These are phyloP conservation scores for Pulveroboletus ravenelii DNA, from an alignment of 768 basidiomycete species.

Conservation along the genomic window DNA sequence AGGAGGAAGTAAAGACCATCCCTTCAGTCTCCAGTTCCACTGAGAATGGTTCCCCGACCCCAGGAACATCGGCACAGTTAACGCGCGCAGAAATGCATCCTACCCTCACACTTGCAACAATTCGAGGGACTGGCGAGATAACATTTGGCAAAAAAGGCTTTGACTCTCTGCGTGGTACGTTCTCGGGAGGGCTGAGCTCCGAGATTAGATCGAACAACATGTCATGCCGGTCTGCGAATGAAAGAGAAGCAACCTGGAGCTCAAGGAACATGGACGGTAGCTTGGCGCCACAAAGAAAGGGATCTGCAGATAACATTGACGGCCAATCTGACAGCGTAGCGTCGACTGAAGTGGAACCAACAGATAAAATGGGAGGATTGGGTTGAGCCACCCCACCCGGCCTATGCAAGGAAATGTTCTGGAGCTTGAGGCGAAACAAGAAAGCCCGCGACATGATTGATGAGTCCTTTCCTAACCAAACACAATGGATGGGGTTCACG, in stretches of 20 bases:
- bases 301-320: constrained; percentile 37
- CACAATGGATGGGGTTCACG: constrained; percentile 41
- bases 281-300: constrained; percentile 45
- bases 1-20: constrained; percentile 38
- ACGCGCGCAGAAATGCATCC: constrained; percentile 50
- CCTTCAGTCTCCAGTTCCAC: constrained; percentile 58
- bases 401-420: constrained; percentile 44
- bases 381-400: constrained; percentile 31
- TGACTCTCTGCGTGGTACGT: constrained; percentile 2
- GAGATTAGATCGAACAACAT: constrained; percentile 39
- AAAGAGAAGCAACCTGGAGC: constrained; percentile 40
- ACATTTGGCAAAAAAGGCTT: constrained; percentile 26
- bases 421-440: constrained; percentile 39
- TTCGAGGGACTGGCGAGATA: constrained; percentile 44
- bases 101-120: constrained; percentile 44
- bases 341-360: constrained; percentile 31
- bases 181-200: constrained; percentile 16
- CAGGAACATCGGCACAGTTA: constrained; percentile 38
- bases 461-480: constrained; percentile 51
- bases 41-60: constrained; percentile 42
- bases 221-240: constrained; percentile 52
- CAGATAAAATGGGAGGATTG: constrained; percentile 21
- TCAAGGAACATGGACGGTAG: constrained; percentile 50
- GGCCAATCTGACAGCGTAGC: constrained; percentile 59
- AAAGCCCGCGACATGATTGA: constrained; percentile 40